These are phyloP conservation scores for Aspergillus sparsus DNA, from an alignment of 495 filamentous ascomycete genomes.

Conservation along the genomic window DNA sequence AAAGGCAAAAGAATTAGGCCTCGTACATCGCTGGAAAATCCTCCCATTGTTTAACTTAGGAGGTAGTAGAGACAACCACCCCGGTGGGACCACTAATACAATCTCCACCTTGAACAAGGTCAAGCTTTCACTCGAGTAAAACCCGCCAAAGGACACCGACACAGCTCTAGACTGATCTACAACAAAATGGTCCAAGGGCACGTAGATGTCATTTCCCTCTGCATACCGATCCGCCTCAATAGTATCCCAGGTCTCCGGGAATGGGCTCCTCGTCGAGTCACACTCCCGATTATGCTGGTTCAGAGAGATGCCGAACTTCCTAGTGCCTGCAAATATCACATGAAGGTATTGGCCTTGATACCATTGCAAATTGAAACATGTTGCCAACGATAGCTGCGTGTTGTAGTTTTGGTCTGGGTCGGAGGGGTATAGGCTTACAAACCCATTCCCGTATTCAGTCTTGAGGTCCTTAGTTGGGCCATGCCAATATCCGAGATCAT, in stretches of 20 bases:
- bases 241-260: constrained; percentile 72
- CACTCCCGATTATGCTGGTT: constrained; percentile 73
- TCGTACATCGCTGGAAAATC: constrained; percentile 64
- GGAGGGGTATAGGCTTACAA: constrained; percentile 60
- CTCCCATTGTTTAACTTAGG: constrained; percentile 62
- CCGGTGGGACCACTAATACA: constrained; percentile 44
- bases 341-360: constrained; percentile 64
- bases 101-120: constrained; percentile 67
- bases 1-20: constrained; percentile 75
- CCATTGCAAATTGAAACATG: constrained; percentile 60
- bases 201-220: constrained; percentile 60
- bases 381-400: constrained; percentile 57
- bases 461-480: constrained; percentile 63
- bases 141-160: constrained; percentile 69
- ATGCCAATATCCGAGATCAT: constrained; percentile 71
- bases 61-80: constrained; percentile 48
- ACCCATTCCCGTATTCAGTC: constrained; percentile 49
- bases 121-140: constrained; percentile 55
- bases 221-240: constrained; percentile 67
- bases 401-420: constrained; percentile 71
- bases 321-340: constrained; percentile 66
- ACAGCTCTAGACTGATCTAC: constrained; percentile 60
- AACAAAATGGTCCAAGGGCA: constrained; percentile 73
- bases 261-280: constrained; percentile 59
- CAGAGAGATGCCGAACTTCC: constrained; percentile 66